Percentiles rank a stretch among this genome's conserved stretches.
These are phyloP conservation scores for Chloris gayana DNA, from an alignment of 176 grass and related monocot genomes.

Conservation along the genomic window DNA sequence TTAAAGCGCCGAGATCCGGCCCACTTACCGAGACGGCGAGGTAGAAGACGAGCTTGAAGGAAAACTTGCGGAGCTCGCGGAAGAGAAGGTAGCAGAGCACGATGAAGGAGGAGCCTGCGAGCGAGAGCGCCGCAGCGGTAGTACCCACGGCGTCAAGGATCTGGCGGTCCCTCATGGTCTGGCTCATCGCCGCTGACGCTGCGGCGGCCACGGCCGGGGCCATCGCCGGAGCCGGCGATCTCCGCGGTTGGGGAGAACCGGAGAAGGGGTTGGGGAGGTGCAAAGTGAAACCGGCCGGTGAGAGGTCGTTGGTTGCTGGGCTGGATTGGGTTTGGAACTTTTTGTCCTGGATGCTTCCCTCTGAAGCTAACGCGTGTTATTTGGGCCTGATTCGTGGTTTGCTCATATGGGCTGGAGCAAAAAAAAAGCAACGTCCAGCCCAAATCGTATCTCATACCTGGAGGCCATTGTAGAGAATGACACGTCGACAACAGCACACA, in stretches of 20 bases:
- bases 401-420: background rate
- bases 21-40: conserved; percentile 73
- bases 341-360: conserved; percentile 22
- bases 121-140: conserved; percentile 70
- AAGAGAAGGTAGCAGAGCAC: conserved; percentile 95
- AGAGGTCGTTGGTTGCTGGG: conserved; percentile 27
- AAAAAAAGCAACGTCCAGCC: too few relatives aligned
- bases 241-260: too few relatives aligned
- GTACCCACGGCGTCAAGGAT: conserved; percentile 59
- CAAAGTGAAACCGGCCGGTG: conserved; percentile 12
- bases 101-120: conserved; percentile 90
- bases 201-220: background rate
- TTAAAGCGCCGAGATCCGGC: background rate
- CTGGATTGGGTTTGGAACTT: conserved; percentile 41
- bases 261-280: background rate
- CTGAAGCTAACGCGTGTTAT: background rate
- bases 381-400: background rate
- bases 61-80: conserved; percentile 98
- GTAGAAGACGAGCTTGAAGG: conserved; percentile 97
- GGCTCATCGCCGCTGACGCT: conserved; percentile 32
- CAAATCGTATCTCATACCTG: too few relatives aligned
- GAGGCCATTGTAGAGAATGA: too few relatives aligned
- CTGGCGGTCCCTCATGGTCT: conserved; percentile 47
- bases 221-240: conserved; percentile 52
- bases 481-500: too few relatives aligned